Percentiles rank a stretch among this genome's conserved stretches.
phyloP scores from a whole-genome alignment of 345 rosid species.

The Barbarea vulgaris region DNA sequence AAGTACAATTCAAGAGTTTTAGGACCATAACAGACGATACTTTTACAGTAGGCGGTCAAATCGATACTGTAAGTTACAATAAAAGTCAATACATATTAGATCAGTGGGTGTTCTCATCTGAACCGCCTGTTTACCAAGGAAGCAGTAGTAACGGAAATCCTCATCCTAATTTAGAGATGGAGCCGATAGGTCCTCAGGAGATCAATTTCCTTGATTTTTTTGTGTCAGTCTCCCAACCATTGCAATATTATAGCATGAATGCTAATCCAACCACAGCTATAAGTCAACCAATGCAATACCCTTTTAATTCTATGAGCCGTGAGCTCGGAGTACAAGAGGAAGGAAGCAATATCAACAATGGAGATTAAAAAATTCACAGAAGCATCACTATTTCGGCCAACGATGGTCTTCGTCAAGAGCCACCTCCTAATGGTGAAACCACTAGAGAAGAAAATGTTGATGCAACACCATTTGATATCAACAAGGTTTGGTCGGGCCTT shows the following conservation, averaged over 20 bases:
- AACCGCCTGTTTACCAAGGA: not conserved
- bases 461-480: not conserved
- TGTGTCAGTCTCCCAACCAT: not conserved
- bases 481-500: not conserved
- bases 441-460: not conserved
- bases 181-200: not conserved
- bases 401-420: not conserved
- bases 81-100: conserved; percentile 28
- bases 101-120: not conserved
- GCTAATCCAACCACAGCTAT: not conserved
- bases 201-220: not conserved
- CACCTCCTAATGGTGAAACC: not conserved
- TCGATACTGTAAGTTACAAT: too few species aligned
- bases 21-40: not conserved
- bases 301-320: not conserved
- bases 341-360: not conserved
- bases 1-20: not conserved
- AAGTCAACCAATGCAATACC: not conserved
- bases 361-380: not conserved
- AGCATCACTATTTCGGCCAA: not conserved
- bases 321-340: not conserved
- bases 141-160: conserved; percentile 16
- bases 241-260: not conserved
- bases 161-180: conserved; percentile 23
- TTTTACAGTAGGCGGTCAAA: not conserved